Conservation (phyloP, 495 filamentous ascomycete genomes). For the Cenococcum geophilum region DNA sequence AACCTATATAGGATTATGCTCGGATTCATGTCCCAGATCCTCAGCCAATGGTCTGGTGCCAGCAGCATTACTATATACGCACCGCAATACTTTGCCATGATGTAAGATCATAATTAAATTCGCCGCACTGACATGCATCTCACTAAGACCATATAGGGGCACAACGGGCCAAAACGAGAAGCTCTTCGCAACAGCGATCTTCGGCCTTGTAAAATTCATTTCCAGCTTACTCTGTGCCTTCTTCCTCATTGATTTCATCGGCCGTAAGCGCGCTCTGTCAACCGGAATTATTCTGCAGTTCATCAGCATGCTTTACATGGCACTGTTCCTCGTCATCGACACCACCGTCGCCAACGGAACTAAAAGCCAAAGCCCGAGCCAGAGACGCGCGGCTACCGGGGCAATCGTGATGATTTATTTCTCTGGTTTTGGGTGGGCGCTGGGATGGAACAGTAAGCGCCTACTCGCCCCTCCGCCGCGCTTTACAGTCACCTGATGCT, state of each 20-base stretch:
- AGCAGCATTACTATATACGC: conserved; percentile 44
- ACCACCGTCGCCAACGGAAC: conserved; percentile 19
- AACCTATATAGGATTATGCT: conserved; percentile 63
- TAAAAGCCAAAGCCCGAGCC: conserved; percentile 8
- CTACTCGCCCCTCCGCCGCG: too few species aligned
- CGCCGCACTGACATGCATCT: background rate
- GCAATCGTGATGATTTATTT: conserved; percentile 38
- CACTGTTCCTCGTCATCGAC: conserved; percentile 49
- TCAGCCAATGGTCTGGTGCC: conserved; percentile 63
- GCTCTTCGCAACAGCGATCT: conserved; percentile 62
- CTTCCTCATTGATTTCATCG: conserved; percentile 69
- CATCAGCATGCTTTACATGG: conserved; percentile 62
- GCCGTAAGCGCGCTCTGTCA: conserved; percentile 61
- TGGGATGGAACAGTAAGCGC: conserved; percentile 58
- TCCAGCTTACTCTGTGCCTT: conserved; percentile 59
- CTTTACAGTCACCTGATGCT: too few species aligned
- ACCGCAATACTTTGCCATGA: conserved; percentile 57
- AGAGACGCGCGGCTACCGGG: conserved; percentile 31
- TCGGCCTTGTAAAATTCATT: conserved; percentile 63
- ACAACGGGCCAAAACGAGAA: conserved; percentile 55
- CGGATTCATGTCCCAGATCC: conserved; percentile 52
- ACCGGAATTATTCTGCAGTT: conserved; percentile 58
- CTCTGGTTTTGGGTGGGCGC: conserved; percentile 52
- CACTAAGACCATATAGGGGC: conserved; percentile 33
- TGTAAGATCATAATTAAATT: conserved; percentile 32